These are phyloP conservation scores for Bipolaris bicolor DNA, from an alignment of 2,329 filamentous ascomycete species.

Conservation along the genomic window DNA sequence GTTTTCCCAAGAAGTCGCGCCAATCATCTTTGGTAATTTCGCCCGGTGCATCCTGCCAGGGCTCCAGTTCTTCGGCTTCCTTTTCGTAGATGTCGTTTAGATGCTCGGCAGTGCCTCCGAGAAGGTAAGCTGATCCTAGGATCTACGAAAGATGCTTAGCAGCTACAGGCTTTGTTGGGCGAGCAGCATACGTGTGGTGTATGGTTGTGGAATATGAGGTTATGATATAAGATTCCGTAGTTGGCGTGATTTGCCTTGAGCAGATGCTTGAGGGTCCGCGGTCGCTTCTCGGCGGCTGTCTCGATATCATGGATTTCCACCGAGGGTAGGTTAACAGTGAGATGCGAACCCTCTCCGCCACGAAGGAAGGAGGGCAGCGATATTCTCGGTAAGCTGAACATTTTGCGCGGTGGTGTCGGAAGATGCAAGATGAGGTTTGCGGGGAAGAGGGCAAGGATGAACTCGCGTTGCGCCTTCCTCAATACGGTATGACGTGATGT, in stretches of 20 bases:
- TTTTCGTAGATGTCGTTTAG: constrained; percentile 81
- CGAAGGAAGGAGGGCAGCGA: constrained; percentile 30
- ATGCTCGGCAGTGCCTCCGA: constrained; percentile 76
- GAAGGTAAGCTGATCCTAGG: constrained; percentile 81
- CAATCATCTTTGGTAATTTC: constrained; percentile 87
- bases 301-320: constrained; percentile 82
- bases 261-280: constrained; percentile 86
- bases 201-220: constrained; percentile 80
- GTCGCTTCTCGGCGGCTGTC: constrained; percentile 76
- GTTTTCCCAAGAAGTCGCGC: constrained; percentile 80
- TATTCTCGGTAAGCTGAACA: constrained; percentile 35
- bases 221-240: constrained; percentile 80
- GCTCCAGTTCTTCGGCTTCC: constrained; percentile 72
- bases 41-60: constrained; percentile 82
- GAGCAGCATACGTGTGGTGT: constrained; percentile 67
- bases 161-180: constrained; percentile 27
- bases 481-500: constrained; percentile 33
- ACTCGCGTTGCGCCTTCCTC: constrained; percentile 24
- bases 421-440: constrained; percentile 19
- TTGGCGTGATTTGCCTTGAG: constrained; percentile 91
- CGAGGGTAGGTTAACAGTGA: constrained; percentile 62
- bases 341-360: constrained; percentile 24
- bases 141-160: constrained; percentile 57
- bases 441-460: constrained; percentile 27
- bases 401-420: constrained; percentile 16